Conservation (phyloP, 2,329 filamentous ascomycete genomes). For the Ceratocystis cubensis region DNA sequence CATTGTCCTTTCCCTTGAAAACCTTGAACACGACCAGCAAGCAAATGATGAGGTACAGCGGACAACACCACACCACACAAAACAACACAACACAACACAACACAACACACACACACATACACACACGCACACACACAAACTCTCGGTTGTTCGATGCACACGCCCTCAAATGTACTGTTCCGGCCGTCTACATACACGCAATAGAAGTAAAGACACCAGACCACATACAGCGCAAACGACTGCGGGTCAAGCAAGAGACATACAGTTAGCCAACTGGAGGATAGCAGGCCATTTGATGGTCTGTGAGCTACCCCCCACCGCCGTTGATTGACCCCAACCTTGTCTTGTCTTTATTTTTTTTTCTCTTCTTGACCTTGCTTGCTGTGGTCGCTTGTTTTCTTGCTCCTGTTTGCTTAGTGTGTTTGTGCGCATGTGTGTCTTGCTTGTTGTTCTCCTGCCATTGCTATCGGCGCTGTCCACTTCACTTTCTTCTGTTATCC, state of each 20-base stretch:
- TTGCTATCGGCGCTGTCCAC: not conserved
- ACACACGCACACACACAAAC: not conserved
- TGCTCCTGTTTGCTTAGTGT: not conserved
- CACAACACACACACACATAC: no score
- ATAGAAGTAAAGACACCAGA: not conserved
- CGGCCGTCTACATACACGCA: not conserved
- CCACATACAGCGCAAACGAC: not conserved
- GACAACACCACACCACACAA: no score
- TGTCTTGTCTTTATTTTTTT: not conserved
- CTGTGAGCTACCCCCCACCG: not conserved
- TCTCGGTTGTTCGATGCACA: conserved; percentile 4
- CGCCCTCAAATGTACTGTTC: not conserved
- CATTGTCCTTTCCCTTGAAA: no score
- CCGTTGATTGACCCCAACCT: not conserved
- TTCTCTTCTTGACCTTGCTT: not conserved
- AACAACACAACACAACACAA: no score
- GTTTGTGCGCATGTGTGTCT: conserved; percentile 3
- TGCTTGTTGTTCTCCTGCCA: not conserved
- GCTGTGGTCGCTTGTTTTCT: not conserved
- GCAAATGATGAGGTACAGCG: no score
- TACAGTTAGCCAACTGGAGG: not conserved
- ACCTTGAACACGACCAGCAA: no score
- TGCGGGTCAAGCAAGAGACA: not conserved
- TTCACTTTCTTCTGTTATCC: not conserved
- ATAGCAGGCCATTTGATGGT: not conserved